Conservation (phyloP, 1,284 basidiomycete genomes). For the Irpex rosettiformis region DNA sequence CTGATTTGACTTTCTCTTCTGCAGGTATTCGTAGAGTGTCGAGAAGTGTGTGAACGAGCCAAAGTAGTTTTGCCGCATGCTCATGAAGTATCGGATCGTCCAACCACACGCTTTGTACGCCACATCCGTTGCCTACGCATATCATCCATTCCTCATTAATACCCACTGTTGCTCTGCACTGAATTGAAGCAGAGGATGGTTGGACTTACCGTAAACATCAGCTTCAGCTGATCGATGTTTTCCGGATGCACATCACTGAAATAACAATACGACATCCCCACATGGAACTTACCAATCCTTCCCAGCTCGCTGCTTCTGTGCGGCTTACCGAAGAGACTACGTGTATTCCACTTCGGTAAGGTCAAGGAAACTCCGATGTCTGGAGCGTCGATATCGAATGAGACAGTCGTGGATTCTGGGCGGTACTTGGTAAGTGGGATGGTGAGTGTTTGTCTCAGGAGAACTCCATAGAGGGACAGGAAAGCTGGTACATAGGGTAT, state of each 20-base stretch:
- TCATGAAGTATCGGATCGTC: conserved; percentile 84
- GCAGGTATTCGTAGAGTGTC: conserved; percentile 80
- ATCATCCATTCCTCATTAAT: too few relatives aligned
- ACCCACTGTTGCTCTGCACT: too few relatives aligned
- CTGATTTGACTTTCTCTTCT: conserved; percentile 55
- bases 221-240: conserved; percentile 73
- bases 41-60: conserved; percentile 90
- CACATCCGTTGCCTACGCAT: conserved; percentile 44
- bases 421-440: conserved; percentile 74
- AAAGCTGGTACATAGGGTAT: conserved; percentile 48
- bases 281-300: conserved; percentile 49
- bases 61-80: conserved; percentile 88
- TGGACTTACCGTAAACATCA: conserved; percentile 60
- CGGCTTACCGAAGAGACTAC: conserved; percentile 63
- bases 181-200: too few relatives aligned
- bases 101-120: conserved; percentile 79
- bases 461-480: conserved; percentile 60
- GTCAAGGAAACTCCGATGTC: conserved; percentile 58
- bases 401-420: conserved; percentile 64
- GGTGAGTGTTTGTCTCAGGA: conserved; percentile 46
- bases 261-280: conserved; percentile 77
- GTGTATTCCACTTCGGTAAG: conserved; percentile 87
- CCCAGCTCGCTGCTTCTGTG: conserved; percentile 54
- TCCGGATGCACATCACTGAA: conserved; percentile 64
- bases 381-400: conserved; percentile 64